These are phyloP conservation scores for Antitrichia curtipendula DNA, from an alignment of 225 moss, liverwort and hornwort species.

Conservation along the genomic window DNA sequence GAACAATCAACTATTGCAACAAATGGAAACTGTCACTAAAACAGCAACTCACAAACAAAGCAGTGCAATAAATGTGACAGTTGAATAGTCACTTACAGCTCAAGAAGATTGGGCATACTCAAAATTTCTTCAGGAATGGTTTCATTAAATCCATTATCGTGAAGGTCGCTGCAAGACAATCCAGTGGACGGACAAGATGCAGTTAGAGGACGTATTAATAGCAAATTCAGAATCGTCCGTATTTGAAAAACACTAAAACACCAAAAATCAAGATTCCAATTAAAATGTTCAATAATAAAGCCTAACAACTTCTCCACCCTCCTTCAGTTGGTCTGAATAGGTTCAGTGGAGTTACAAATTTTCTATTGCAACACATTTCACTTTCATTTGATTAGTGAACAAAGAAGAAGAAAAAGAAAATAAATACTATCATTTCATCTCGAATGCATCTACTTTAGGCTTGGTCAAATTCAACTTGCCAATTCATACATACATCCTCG, in stretches of 20 bases:
- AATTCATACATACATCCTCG: neutral
- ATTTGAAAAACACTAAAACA: neutral
- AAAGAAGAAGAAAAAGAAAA: neutral
- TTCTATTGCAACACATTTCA: neutral
- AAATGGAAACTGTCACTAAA: neutral
- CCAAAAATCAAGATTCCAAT: neutral
- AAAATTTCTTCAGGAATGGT: neutral
- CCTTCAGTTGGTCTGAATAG: neutral
- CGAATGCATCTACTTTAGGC: neutral
- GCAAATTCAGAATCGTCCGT: neutral
- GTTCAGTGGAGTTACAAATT: neutral
- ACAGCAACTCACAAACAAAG: neutral
- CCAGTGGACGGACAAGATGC: neutral
- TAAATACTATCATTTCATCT: neutral
- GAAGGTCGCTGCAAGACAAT: neutral
- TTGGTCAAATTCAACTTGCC: neutral
- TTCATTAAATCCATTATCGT: conserved; percentile 3
- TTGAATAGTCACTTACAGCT: neutral
- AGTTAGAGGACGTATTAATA: neutral
- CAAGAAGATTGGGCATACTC: neutral
- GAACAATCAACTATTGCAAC: neutral
- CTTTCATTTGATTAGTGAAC: neutral
- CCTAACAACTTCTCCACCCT: neutral
- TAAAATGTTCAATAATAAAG: neutral
- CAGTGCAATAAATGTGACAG: neutral